phyloP scores from a whole-genome alignment of 2,329 filamentous ascomycete species.

The Alternaria solani region DNA sequence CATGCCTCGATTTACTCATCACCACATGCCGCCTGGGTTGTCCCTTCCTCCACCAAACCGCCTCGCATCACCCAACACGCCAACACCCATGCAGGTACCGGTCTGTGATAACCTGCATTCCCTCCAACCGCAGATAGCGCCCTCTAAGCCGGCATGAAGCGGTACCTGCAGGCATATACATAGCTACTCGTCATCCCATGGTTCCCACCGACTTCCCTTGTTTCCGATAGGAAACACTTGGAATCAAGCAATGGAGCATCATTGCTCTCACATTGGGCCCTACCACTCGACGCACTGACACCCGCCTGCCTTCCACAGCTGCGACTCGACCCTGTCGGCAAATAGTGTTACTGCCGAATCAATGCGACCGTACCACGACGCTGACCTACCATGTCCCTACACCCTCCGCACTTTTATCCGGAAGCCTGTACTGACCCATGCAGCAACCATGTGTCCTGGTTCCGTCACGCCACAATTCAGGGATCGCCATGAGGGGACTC shows the following conservation, averaged over 20 bases:
- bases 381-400: constrained; percentile 8
- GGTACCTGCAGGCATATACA: constrained; percentile 16
- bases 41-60: background rate
- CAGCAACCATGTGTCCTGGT: background rate
- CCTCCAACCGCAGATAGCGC: background rate
- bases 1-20: constrained; percentile 1
- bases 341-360: constrained; percentile 1
- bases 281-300: background rate
- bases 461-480: background rate
- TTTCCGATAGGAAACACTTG: background rate
- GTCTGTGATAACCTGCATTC: background rate
- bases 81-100: background rate
- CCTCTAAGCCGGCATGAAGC: constrained; percentile 3
- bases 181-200: background rate
- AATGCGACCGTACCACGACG: constrained; percentile 1
- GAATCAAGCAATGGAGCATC: background rate
- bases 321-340: constrained; percentile 11
- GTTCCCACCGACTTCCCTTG: background rate
- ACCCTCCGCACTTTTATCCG: background rate
- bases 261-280: background rate
- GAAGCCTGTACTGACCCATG: background rate
- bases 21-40: background rate
- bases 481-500: background rate
- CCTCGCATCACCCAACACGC: background rate
- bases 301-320: background rate